These are phyloP conservation scores for Verticillium nubilum DNA, from an alignment of 2,329 filamentous ascomycete genomes.

Conservation along the genomic window DNA sequence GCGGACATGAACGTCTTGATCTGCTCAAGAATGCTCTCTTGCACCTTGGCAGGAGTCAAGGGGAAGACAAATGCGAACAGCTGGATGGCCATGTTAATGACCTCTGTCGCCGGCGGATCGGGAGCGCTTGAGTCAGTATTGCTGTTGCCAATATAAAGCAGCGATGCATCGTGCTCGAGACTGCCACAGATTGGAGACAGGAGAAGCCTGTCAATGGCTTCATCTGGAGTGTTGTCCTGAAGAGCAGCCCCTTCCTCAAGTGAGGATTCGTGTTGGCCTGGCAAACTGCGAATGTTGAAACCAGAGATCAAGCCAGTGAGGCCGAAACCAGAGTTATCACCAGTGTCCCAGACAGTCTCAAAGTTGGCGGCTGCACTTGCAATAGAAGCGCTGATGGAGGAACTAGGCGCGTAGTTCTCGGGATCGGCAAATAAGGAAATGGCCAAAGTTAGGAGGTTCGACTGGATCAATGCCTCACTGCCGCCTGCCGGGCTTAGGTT, in stretches of 20 bases:
- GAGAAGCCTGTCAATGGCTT: constrained; percentile 55
- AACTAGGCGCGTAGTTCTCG: constrained; percentile 72
- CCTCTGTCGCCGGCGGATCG: constrained; percentile 84
- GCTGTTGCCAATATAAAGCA: constrained; percentile 61
- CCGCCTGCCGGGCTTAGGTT: constrained; percentile 81
- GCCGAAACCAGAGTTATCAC: constrained; percentile 91
- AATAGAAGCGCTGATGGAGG: constrained; percentile 83
- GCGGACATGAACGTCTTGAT: constrained; percentile 85
- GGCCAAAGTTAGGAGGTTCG: constrained; percentile 83
- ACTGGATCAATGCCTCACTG: constrained; percentile 81
- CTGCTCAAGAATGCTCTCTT: constrained; percentile 94
- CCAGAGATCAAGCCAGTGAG: constrained; percentile 80
- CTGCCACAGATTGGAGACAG: constrained; percentile 73
- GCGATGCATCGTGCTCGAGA: constrained; percentile 82
- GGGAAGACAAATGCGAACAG: constrained; percentile 90
- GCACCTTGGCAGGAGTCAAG: constrained; percentile 82
- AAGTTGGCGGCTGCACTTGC: constrained; percentile 85
- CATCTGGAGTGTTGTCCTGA: constrained; percentile 56
- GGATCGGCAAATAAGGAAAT: constrained; percentile 91
- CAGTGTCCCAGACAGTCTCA: constrained; percentile 91
- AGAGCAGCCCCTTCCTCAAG: constrained; percentile 36
- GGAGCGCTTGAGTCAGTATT: constrained; percentile 39
- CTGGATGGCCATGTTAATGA: constrained; percentile 90
- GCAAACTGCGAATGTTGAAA: constrained; percentile 65
- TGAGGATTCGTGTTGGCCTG: constrained; percentile 59